Conservation (phyloP, 768 basidiomycete genomes). For the Lyophyllum semitale region DNA sequence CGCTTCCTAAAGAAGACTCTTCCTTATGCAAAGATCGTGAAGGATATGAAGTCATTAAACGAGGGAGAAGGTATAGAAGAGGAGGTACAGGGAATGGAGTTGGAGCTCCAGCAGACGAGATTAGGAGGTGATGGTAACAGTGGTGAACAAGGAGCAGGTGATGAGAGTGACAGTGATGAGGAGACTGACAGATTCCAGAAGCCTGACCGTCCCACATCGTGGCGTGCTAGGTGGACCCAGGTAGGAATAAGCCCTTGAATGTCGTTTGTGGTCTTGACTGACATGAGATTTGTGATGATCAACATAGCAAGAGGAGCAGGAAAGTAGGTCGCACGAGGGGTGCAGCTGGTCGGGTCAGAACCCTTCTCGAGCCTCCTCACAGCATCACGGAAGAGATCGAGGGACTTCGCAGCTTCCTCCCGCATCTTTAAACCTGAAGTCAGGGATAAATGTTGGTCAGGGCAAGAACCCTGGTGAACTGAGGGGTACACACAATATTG, state of each 20-base stretch:
- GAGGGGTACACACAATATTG: constrained; percentile 16
- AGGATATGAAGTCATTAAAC: neutral
- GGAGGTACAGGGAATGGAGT: neutral
- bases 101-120: neutral
- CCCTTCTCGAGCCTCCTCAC: neutral
- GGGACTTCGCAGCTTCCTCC: neutral
- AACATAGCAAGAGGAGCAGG: neutral
- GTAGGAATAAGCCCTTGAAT: too few species aligned
- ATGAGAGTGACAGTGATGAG: neutral
- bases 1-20: neutral
- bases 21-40: neutral
- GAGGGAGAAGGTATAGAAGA: too few species aligned
- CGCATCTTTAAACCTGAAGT: too few species aligned
- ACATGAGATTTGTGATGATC: neutral
- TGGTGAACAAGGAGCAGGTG: neutral
- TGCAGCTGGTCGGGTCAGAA: neutral
- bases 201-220: neutral
- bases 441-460: too few species aligned
- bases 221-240: too few species aligned
- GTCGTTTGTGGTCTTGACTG: too few species aligned
- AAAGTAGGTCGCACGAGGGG: neutral
- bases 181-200: too few species aligned
- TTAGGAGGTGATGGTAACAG: neutral
- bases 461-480: too few species aligned
- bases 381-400: neutral